Evolutionary conservation across 2,329 filamentous ascomycete genomes (phyloP).

Genomic region (Ascochyta lentis): DNA sequence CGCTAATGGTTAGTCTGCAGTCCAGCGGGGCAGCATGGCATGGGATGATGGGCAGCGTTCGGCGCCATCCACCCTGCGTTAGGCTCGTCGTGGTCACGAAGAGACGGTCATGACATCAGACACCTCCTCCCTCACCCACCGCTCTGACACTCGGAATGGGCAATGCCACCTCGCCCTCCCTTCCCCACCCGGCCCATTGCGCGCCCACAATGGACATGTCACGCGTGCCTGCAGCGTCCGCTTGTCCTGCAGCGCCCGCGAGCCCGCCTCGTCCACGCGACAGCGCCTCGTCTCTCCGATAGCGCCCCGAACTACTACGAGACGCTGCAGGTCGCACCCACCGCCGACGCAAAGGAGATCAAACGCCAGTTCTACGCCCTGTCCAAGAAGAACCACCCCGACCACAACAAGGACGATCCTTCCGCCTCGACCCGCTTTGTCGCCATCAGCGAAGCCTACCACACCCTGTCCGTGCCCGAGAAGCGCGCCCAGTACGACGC

Average conservation of each 20-base stretch:
- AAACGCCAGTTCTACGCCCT: slow-evolving; percentile 94
- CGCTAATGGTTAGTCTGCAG: slow-evolving; percentile 7
- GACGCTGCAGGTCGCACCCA: slow-evolving; percentile 72
- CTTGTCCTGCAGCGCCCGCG: slow-evolving; percentile 3
- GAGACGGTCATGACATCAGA: slow-evolving; percentile 35
- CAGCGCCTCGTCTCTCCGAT: slow-evolving; percentile 46
- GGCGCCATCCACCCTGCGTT: slow-evolving; percentile 20
- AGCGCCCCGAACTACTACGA: slow-evolving; percentile 75
- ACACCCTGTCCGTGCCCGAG: slow-evolving; percentile 72
- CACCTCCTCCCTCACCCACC: background rate
- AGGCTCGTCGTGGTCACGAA: background rate
- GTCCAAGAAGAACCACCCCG: slow-evolving; percentile 91
- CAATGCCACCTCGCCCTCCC: slow-evolving; percentile 36
- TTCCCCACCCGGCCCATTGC: slow-evolving; percentile 22
- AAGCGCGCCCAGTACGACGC: slow-evolving; percentile 85
- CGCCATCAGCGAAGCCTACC: slow-evolving; percentile 83
- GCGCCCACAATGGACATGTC: slow-evolving; percentile 24
- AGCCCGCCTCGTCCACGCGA: slow-evolving; percentile 54
- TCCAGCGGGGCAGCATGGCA: too few species aligned
- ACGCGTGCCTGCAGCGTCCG: slow-evolving; percentile 20
- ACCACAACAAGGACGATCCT: slow-evolving; percentile 82
- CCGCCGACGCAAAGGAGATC: slow-evolving; percentile 76
- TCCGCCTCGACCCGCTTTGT: slow-evolving; percentile 77
- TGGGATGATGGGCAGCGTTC: slow-evolving; percentile 5
- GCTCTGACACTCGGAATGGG: slow-evolving; percentile 24